A percentile compares a stretch with the other conserved stretches of the same genome.
These are phyloP conservation scores for Ceriops decandra DNA, from an alignment of 345 rosid species.

Conservation along the genomic window DNA sequence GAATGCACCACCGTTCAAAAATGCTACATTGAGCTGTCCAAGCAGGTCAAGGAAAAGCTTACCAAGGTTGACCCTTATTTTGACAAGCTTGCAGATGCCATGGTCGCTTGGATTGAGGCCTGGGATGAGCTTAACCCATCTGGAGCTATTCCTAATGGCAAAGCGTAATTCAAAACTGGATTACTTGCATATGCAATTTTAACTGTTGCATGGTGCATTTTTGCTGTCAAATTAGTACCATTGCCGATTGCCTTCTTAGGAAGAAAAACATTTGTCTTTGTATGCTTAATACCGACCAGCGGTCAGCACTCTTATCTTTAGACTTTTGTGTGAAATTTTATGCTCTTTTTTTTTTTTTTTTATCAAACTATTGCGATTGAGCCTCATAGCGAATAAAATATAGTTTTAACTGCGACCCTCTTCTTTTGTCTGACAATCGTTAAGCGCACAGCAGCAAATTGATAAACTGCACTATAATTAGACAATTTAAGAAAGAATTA, in stretches of 20 bases:
- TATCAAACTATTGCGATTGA: conserved; percentile 8
- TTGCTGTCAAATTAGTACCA: background rate
- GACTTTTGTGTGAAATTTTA: conserved; percentile 14
- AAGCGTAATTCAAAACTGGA: conserved; percentile 28
- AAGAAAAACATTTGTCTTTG: background rate
- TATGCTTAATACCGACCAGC: conserved; percentile 5
- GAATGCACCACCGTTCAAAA: conserved; percentile 77
- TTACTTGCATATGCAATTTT: background rate
- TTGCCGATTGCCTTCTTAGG: background rate
- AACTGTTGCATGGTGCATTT: background rate
- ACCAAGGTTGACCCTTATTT: conserved; percentile 74
- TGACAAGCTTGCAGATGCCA: conserved; percentile 81
- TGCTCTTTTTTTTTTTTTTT: conserved; percentile 1
- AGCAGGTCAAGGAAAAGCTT: conserved; percentile 79
- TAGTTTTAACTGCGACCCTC: too few relatives aligned
- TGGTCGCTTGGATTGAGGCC: conserved; percentile 93
- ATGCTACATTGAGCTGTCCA: conserved; percentile 76
- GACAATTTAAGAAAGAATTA: background rate
- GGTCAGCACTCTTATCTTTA: background rate
- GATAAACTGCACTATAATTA: background rate
- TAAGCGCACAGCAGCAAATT: too few relatives aligned
- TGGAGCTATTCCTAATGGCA: conserved; percentile 36
- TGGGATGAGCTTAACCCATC: conserved; percentile 92
- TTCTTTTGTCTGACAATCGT: too few relatives aligned
- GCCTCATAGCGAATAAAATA: conserved; percentile 1